phyloP scores from a whole-genome alignment of 1,139 yeast genomes.

The Lodderomyces parapsilosis region DNA sequence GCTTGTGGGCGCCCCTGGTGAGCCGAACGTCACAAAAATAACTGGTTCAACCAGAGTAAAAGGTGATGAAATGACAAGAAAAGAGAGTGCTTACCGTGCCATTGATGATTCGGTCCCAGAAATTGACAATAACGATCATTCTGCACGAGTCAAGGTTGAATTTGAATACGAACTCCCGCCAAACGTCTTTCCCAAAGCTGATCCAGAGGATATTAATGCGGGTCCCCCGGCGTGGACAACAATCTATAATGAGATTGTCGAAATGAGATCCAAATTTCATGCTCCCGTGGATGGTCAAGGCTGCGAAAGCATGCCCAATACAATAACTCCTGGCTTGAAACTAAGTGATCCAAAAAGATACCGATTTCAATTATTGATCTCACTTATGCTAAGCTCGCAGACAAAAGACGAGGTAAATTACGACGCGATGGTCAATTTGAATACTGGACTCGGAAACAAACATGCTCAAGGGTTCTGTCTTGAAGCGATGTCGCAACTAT shows the following conservation, averaged over 20 bases:
- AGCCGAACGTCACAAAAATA: background rate
- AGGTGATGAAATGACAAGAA: background rate
- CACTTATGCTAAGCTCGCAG: conserved; percentile 87
- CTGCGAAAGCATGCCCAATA: conserved; percentile 70
- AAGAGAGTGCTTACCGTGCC: background rate
- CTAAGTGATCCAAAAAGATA: conserved; percentile 37
- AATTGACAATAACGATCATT: background rate
- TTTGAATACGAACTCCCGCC: conserved; percentile 14
- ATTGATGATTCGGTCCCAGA: background rate
- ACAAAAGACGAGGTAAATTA: conserved; percentile 88
- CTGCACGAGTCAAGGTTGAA: conserved; percentile 6
- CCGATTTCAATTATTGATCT: conserved; percentile 72
- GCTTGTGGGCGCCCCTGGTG: background rate
- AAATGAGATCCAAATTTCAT: conserved; percentile 58
- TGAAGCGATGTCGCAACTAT: conserved; percentile 38
- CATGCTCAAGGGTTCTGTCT: conserved; percentile 21
- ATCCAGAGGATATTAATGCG: conserved; percentile 11
- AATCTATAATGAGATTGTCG: conserved; percentile 60
- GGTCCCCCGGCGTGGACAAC: conserved; percentile 51
- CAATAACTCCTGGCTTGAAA: conserved; percentile 32
- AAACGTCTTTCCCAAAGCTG: conserved; percentile 17
- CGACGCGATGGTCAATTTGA: conserved; percentile 65
- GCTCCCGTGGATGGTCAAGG: conserved; percentile 93
- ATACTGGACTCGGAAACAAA: conserved; percentile 29
- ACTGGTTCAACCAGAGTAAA: background rate